Percentiles rank a stretch among this genome's conserved stretches.
Conservation (phyloP, 129 eudicot species). For the Escallonia herrerae region DNA sequence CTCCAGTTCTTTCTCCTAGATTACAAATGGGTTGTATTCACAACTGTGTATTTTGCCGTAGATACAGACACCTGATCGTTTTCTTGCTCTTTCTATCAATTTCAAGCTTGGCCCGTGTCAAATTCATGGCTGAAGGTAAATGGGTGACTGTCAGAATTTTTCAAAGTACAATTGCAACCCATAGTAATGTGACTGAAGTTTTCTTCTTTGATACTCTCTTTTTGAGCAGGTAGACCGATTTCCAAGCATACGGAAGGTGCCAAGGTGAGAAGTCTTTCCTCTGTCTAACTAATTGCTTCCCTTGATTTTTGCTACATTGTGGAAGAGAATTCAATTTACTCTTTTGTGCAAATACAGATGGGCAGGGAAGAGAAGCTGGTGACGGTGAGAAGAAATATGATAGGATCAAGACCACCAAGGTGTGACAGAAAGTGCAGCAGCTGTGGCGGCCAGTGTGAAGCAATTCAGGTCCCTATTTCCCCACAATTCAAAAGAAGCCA, state of each 20-base stretch:
- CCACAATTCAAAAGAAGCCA: constrained; percentile 17
- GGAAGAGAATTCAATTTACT: not conserved
- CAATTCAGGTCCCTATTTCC: constrained; percentile 76
- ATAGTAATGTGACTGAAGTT: no score
- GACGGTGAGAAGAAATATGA: constrained; percentile 35
- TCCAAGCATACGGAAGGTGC: constrained; percentile 24
- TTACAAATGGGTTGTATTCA: constrained; percentile 33
- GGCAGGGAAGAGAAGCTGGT: constrained; percentile 3
- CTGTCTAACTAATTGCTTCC: not conserved
- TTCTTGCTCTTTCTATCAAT: constrained; percentile 28
- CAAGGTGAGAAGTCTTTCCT: constrained; percentile 22
- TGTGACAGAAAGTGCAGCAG: constrained; percentile 47
- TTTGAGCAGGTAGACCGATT: constrained; percentile 29
- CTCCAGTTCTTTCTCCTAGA: not conserved
- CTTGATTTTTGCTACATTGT: not conserved
- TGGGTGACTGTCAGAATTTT: constrained; percentile 7
- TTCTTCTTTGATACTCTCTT: no score
- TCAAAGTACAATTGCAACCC: no score
- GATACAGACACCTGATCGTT: constrained; percentile 13
- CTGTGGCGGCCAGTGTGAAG: constrained; percentile 73
- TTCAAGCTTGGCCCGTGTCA: constrained; percentile 29
- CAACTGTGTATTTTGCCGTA: constrained; percentile 20
- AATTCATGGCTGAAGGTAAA: constrained; percentile 48
- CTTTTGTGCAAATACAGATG: constrained; percentile 1
- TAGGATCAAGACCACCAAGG: constrained; percentile 96